A percentile compares a stretch with the other conserved stretches of the same genome.
phyloP scores from a whole-genome alignment of 495 filamentous ascomycete genomes.

The Cercophora scortea region DNA sequence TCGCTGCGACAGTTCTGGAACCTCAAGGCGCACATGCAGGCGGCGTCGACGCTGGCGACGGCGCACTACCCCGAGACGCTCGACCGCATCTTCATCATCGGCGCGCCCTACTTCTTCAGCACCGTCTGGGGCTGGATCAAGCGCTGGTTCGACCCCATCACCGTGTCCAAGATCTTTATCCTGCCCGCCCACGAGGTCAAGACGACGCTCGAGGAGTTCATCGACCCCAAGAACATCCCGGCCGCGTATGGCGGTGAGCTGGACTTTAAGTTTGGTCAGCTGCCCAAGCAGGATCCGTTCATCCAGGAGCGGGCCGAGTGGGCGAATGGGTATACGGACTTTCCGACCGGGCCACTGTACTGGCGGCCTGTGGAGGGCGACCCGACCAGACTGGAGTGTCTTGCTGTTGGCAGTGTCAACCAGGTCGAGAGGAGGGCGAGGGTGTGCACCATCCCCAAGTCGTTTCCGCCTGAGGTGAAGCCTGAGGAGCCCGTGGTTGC shows the following conservation, averaged over 20 bases:
- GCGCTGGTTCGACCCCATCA: conserved; percentile 90
- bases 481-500: not conserved
- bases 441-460: conserved; percentile 37
- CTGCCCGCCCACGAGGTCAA: conserved; percentile 61
- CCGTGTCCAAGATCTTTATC: conserved; percentile 90
- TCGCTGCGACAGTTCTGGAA: conserved; percentile 92
- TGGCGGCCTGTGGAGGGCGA: conserved; percentile 38
- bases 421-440: conserved; percentile 26
- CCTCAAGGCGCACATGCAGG: conserved; percentile 84
- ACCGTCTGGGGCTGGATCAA: conserved; percentile 95
- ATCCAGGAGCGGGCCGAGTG: conserved; percentile 42
- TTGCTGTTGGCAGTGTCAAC: conserved; percentile 35
- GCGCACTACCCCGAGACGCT: conserved; percentile 89
- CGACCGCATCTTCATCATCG: conserved; percentile 83
- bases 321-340: conserved; percentile 35
- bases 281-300: conserved; percentile 60
- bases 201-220: conserved; percentile 66
- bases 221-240: conserved; percentile 72
- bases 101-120: conserved; percentile 83
- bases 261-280: conserved; percentile 68
- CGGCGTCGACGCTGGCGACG: conserved; percentile 76
- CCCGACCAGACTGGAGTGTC: conserved; percentile 28
- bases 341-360: conserved; percentile 42
- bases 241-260: conserved; percentile 78
- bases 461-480: conserved; percentile 12